phyloP scores from a whole-genome alignment of 1,139 yeast genomes.

The Lodderomyces elongisporus region DNA sequence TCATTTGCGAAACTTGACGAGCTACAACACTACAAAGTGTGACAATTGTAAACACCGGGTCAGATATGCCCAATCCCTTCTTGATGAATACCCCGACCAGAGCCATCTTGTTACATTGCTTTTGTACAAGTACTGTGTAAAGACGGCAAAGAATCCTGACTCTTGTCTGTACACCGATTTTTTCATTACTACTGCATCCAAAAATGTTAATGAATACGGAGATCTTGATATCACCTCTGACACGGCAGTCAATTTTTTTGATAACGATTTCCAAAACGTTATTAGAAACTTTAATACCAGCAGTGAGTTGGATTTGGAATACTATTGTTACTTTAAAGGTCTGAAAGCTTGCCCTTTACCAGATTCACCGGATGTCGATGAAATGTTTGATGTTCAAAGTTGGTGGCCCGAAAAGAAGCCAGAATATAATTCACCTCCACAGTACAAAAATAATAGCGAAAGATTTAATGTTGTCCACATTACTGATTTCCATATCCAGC shows the following conservation, averaged over 20 bases:
- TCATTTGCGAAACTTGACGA: slow-evolving; percentile 22
- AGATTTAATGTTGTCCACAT: slow-evolving; percentile 58
- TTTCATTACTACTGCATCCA: slow-evolving; percentile 32
- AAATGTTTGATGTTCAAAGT: slow-evolving; percentile 20
- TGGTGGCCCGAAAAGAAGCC: slow-evolving; percentile 31
- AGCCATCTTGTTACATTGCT: slow-evolving; percentile 32
- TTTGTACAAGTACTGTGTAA: slow-evolving; percentile 32
- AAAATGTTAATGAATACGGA: slow-evolving; percentile 15
- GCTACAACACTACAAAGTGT: slow-evolving; percentile 27
- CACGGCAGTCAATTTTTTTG: slow-evolving; percentile 29
- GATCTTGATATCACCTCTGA: slow-evolving; percentile 20
- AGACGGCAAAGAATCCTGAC: slow-evolving; percentile 21
- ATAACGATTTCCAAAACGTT: slow-evolving; percentile 37
- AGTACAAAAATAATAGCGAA: slow-evolving; percentile 20
- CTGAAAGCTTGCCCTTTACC: slow-evolving; percentile 25
- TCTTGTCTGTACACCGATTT: slow-evolving; percentile 32
- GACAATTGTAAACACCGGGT: slow-evolving; percentile 33
- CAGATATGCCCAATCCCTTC: slow-evolving; percentile 23
- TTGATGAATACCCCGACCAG: slow-evolving; percentile 29
- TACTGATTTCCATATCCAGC: slow-evolving; percentile 60
- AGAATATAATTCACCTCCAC: slow-evolving; percentile 22
- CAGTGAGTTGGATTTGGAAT: slow-evolving; percentile 31
- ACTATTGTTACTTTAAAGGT: slow-evolving; percentile 28
- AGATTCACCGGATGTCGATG: slow-evolving; percentile 22
- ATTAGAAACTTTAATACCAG: slow-evolving; percentile 31